Evolutionary conservation across 2,329 filamentous ascomycete species (phyloP).

Genomic region (Phaeosphaeriaceae sp.): DNA sequence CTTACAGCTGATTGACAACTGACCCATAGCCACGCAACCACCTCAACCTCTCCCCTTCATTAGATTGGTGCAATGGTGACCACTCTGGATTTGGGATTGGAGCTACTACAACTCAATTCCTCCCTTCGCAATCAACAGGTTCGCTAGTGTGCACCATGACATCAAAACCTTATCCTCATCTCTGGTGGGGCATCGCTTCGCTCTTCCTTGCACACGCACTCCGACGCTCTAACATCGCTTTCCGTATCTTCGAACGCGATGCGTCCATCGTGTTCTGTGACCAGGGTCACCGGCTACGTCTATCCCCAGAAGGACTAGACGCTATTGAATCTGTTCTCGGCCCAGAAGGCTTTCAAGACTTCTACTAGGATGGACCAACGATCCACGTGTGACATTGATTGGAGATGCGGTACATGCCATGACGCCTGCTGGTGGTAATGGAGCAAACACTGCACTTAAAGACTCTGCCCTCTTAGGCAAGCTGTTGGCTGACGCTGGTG

Average conservation of each 20-base stretch:
- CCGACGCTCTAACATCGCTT: slow-evolving; percentile 38
- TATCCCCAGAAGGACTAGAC: slow-evolving; percentile 63
- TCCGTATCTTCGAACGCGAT: slow-evolving; percentile 50
- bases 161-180: slow-evolving; percentile 51
- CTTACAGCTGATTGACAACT: no score
- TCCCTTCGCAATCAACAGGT: no score
- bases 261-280: slow-evolving; percentile 62
- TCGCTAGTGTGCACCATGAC: slow-evolving; percentile 19
- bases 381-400: slow-evolving; percentile 57
- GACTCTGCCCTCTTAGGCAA: slow-evolving; percentile 52
- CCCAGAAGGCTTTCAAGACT: slow-evolving; percentile 56
- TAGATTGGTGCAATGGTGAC: no score
- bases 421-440: slow-evolving; percentile 55
- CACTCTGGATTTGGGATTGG: no score
- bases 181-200: slow-evolving; percentile 41
- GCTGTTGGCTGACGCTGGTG: slow-evolving; percentile 38
- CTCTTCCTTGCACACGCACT: slow-evolving; percentile 42
- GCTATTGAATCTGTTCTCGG: slow-evolving; percentile 66
- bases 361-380: slow-evolving; percentile 68
- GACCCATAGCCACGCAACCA: no score
- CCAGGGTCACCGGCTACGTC: slow-evolving; percentile 67
- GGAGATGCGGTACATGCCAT: slow-evolving; percentile 56
- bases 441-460: slow-evolving; percentile 54
- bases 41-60: no score
- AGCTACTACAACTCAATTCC: no score